Conservation (phyloP, 176 grass and related monocot genomes). For the Triticum aestivum region IWGSC_CS_RefSeq_v2.1 NC_057812.1:716356342-716356841, state of each 20-base stretch:
- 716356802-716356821: background rate
- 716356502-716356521: constrained; percentile 9
- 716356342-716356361: background rate
- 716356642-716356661: background rate
- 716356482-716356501: background rate
- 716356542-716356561: constrained; percentile 23
- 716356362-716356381: background rate
- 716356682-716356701: background rate
- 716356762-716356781: background rate
- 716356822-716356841: background rate
- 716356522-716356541: background rate
- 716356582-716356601: background rate
- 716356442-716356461: background rate
- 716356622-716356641: background rate
- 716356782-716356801: background rate
- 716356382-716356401: background rate
- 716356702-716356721: background rate
- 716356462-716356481: background rate
- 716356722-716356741: background rate
- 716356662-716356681: background rate
- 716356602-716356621: constrained; percentile 7
- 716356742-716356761: background rate
- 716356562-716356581: background rate
- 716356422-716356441: constrained; percentile 21
- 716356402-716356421: constrained; percentile 15